A percentile compares a stretch with the other conserved stretches of the same genome.
Evolutionary conservation across 148 eudicot species (phyloP).

Genomic region (Rhododendron williamsianum): DNA sequence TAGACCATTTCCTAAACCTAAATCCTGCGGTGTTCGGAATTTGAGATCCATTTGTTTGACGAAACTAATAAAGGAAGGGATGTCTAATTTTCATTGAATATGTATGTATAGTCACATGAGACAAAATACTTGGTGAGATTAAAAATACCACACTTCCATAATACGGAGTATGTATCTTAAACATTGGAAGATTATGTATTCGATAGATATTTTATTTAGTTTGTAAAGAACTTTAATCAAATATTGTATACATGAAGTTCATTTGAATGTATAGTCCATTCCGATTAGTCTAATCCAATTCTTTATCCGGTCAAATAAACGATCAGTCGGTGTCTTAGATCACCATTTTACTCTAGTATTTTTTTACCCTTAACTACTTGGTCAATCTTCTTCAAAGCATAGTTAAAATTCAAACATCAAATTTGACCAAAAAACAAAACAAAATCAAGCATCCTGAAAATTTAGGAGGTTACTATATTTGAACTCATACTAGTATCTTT

Average conservation of each 20-base stretch:
- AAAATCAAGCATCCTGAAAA: not conserved
- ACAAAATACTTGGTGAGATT: not conserved
- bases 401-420: not conserved
- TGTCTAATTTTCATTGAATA: not conserved
- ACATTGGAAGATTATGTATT: not conserved
- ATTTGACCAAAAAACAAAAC: not conserved
- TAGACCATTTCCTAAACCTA: not conserved
- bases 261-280: not conserved
- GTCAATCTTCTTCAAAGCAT: not conserved
- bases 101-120: not conserved
- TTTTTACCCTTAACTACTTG: not conserved
- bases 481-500: not conserved
- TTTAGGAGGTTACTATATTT: not conserved
- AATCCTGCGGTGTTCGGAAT: not conserved
- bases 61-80: not conserved
- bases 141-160: not conserved
- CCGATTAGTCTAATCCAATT: not conserved
- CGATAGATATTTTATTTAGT: too few relatives aligned
- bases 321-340: not conserved
- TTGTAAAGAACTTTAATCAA: not conserved
- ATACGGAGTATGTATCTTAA: not conserved
- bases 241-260: not conserved
- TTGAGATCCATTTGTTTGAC: too few relatives aligned
- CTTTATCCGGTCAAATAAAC: not conserved
- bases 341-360: not conserved